Conservation (phyloP, 345 rosid genomes). For the Pugionium dolabratum region DNA sequence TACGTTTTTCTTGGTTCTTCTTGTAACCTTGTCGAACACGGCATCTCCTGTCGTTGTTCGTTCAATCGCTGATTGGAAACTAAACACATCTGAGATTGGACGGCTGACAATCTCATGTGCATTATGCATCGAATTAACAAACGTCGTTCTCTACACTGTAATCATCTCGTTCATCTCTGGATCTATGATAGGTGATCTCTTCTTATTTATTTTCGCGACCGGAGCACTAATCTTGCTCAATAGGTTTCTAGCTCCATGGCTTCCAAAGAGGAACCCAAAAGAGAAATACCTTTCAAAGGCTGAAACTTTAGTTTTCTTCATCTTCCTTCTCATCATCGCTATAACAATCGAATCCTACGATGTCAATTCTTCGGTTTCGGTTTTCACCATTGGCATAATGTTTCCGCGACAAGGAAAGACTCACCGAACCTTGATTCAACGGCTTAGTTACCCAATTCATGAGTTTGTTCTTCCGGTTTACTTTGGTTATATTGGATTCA, state of each 20-base stretch:
- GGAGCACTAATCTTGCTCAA: constrained; percentile 44
- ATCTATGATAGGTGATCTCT: constrained; percentile 35
- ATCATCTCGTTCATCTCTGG: constrained; percentile 30
- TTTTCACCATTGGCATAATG: constrained; percentile 66
- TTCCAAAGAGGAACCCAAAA: constrained; percentile 53
- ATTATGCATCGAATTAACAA: constrained; percentile 58
- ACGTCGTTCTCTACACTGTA: constrained; percentile 43
- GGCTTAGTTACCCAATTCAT: constrained; percentile 64
- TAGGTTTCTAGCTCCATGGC: constrained; percentile 59
- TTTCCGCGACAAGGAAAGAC: constrained; percentile 88
- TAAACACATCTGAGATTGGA: constrained; percentile 67
- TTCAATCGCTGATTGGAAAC: constrained; percentile 64
- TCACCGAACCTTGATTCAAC: constrained; percentile 61
- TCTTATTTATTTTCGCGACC: constrained; percentile 41
- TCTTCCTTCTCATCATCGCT: constrained; percentile 46
- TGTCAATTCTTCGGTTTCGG: constrained; percentile 47
- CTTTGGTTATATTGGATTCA: constrained; percentile 81
- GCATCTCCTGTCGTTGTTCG: constrained; percentile 74
- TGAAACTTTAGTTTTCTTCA: constrained; percentile 52
- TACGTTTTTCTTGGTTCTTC: constrained; percentile 39
- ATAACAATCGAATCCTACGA: constrained; percentile 48
- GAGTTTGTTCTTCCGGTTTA: constrained; percentile 80
- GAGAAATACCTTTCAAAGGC: constrained; percentile 69
- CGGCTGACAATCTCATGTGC: constrained; percentile 59
- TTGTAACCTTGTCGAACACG: constrained; percentile 55